Evolutionary conservation across 2,329 filamentous ascomycete species (phyloP).

Genomic region (Aspergillus caelatus): DNA sequence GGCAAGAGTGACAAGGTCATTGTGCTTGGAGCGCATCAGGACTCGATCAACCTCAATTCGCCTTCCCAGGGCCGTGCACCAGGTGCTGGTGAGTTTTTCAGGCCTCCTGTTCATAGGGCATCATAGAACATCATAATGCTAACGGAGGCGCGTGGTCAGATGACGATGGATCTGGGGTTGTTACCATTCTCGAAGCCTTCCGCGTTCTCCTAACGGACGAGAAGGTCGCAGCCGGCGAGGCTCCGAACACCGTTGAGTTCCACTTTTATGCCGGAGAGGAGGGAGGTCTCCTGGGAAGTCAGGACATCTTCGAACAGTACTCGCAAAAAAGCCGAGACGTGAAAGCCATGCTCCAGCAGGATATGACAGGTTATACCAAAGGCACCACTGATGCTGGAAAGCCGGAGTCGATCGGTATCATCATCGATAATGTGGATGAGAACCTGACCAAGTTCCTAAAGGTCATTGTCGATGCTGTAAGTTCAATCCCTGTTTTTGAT

Average conservation of each 20-base stretch:
- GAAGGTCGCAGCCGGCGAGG: background rate
- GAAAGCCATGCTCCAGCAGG: slow-evolving; percentile 7
- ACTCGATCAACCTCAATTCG: background rate
- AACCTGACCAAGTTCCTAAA: slow-evolving; percentile 6
- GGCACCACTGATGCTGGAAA: slow-evolving; percentile 2
- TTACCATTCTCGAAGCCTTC: slow-evolving; percentile 1
- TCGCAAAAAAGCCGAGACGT: background rate
- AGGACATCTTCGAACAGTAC: slow-evolving; percentile 4
- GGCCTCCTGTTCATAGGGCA: background rate
- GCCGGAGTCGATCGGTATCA: background rate
- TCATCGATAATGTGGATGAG: slow-evolving; percentile 4
- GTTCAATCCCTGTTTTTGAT: background rate
- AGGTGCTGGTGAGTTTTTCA: background rate
- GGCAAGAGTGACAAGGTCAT: slow-evolving; percentile 4
- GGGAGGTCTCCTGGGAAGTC: slow-evolving; percentile 6
- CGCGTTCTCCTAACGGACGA: slow-evolving; percentile 4
- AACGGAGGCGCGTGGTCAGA: background rate
- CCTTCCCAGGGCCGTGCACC: slow-evolving; percentile 3
- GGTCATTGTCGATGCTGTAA: background rate
- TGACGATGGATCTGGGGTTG: slow-evolving; percentile 8
- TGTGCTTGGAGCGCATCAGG: slow-evolving; percentile 6
- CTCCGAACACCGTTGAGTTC: slow-evolving; percentile 3
- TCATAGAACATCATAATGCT: background rate
- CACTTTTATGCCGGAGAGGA: slow-evolving; percentile 10
- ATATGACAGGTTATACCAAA: slow-evolving; percentile 3